Evolutionary conservation across 306 rosid genomes (phyloP).

Genomic region (Cucumis melo): DNA sequence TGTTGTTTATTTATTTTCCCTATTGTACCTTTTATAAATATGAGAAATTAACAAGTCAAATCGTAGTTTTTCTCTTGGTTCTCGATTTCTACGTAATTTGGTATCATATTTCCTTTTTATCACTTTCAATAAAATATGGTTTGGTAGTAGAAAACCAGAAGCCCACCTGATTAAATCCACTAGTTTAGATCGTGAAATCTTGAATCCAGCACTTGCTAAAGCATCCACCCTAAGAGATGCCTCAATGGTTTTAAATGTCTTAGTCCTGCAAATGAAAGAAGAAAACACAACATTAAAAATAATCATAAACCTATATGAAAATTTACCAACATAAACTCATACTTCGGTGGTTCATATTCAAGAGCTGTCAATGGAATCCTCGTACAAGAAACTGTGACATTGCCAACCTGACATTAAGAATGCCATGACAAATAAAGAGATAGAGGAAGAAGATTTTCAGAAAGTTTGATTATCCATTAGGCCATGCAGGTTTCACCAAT

Average conservation of each 20-base stretch:
- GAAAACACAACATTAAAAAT: not conserved
- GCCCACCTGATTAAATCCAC: conserved; percentile 70
- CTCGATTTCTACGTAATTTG: too few relatives aligned
- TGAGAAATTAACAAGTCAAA: too few relatives aligned
- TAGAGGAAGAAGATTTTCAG: not conserved
- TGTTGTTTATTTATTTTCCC: too few relatives aligned
- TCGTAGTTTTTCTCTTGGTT: too few relatives aligned
- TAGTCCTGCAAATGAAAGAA: conserved; percentile 43
- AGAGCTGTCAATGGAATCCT: conserved; percentile 75
- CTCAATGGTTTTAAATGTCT: conserved; percentile 63
- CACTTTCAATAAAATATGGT: too few relatives aligned
- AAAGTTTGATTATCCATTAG: not conserved
- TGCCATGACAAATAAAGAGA: conserved; percentile 1
- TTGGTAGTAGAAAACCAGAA: not conserved
- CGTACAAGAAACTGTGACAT: conserved; percentile 62
- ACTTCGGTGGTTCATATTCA: conserved; percentile 93
- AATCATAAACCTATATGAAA: conserved; percentile 2
- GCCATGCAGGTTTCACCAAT: not conserved
- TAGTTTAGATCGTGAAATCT: conserved; percentile 79
- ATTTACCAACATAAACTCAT: conserved; percentile 6
- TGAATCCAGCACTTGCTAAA: conserved; percentile 92
- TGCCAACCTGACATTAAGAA: conserved; percentile 52
- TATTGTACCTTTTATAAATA: too few relatives aligned
- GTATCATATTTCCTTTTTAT: too few relatives aligned
- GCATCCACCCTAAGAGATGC: conserved; percentile 83